Percentiles rank a stretch among this genome's conserved stretches.
phyloP scores from a whole-genome alignment of 495 filamentous ascomycete genomes.

The Neurospora sp. region DNA sequence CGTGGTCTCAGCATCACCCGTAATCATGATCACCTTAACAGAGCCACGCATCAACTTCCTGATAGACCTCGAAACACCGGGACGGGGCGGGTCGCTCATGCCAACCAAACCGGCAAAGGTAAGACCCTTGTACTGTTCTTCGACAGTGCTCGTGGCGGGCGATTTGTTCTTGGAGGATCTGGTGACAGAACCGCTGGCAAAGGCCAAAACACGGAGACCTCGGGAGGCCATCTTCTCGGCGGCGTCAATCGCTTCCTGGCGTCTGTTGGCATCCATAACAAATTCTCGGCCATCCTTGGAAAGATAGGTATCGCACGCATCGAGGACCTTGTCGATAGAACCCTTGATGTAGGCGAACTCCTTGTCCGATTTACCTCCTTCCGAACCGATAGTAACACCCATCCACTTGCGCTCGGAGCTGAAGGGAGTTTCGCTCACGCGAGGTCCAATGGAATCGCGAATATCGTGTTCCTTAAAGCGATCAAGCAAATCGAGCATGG shows the following conservation, averaged over 20 bases:
- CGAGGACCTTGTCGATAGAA: conserved; percentile 78
- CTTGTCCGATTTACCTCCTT: conserved; percentile 39
- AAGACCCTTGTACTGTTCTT: conserved; percentile 70
- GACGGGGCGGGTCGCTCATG: conserved; percentile 92
- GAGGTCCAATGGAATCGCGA: conserved; percentile 68
- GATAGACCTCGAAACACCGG: conserved; percentile 82
- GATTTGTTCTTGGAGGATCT: conserved; percentile 31
- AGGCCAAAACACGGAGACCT: conserved; percentile 84
- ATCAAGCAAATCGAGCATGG: conserved; percentile 86
- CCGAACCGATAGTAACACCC: conserved; percentile 74
- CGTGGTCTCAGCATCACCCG: conserved; percentile 88
- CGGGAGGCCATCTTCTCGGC: conserved; percentile 85
- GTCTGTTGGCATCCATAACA: conserved; percentile 68
- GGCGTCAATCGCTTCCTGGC: conserved; percentile 64
- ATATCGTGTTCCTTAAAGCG: conserved; percentile 83
- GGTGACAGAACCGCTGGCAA: conserved; percentile 64
- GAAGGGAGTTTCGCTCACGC: conserved; percentile 80
- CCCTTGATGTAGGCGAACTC: conserved; percentile 92
- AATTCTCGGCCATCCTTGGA: conserved; percentile 80
- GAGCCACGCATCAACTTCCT: conserved; percentile 84
- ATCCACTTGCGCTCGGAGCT: conserved; percentile 99
- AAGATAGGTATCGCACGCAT: conserved; percentile 82
- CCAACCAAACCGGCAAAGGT: conserved; percentile 88
- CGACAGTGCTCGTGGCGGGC: conserved; percentile 38
- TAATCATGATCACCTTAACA: conserved; percentile 98